Percentiles rank a stretch among this genome's conserved stretches.
These are phyloP conservation scores for Fusarium sp. DNA, from an alignment of 2,329 filamentous ascomycete genomes.

Conservation along the genomic window DNA sequence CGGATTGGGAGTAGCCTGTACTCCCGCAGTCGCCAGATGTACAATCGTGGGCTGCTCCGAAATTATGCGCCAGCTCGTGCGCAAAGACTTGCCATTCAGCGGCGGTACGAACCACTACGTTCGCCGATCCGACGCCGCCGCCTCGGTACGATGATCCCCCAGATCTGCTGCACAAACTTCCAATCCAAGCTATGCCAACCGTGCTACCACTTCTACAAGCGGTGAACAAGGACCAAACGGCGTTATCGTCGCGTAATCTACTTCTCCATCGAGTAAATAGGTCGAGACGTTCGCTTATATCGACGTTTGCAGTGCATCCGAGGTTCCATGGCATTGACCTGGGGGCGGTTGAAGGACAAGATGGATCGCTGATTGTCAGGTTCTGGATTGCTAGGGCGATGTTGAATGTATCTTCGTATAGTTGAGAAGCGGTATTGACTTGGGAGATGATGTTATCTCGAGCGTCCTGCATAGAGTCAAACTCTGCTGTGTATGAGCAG, in stretches of 20 bases:
- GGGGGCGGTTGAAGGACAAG: constrained; percentile 71
- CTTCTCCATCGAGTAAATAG: constrained; percentile 87
- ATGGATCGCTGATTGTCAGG: constrained; percentile 75
- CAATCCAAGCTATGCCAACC: constrained; percentile 89
- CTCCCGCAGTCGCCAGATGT: constrained; percentile 18
- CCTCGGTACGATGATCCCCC: constrained; percentile 57
- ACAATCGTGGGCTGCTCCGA: constrained; percentile 40
- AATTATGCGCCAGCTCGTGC: constrained; percentile 81
- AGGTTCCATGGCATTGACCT: constrained; percentile 80
- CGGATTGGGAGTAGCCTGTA: not conserved
- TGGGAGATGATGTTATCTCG: constrained; percentile 79
- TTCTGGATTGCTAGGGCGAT: constrained; percentile 87
- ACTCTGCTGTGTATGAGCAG: constrained; percentile 81
- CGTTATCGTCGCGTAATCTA: constrained; percentile 75
- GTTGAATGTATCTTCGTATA: constrained; percentile 90
- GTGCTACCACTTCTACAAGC: constrained; percentile 81
- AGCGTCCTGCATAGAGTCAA: constrained; percentile 71
- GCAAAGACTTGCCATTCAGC: constrained; percentile 92
- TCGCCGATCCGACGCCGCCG: constrained; percentile 89
- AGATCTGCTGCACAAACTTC: constrained; percentile 74
- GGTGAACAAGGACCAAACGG: constrained; percentile 86
- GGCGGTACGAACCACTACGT: constrained; percentile 77
- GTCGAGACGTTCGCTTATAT: constrained; percentile 80
- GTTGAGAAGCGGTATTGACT: constrained; percentile 84
- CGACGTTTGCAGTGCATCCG: constrained; percentile 68